A percentile compares a stretch with the other conserved stretches of the same genome.
Evolutionary conservation across 352 stramenopile species (phyloP).

Genomic region (Globisporangium takayamanum): DNA sequence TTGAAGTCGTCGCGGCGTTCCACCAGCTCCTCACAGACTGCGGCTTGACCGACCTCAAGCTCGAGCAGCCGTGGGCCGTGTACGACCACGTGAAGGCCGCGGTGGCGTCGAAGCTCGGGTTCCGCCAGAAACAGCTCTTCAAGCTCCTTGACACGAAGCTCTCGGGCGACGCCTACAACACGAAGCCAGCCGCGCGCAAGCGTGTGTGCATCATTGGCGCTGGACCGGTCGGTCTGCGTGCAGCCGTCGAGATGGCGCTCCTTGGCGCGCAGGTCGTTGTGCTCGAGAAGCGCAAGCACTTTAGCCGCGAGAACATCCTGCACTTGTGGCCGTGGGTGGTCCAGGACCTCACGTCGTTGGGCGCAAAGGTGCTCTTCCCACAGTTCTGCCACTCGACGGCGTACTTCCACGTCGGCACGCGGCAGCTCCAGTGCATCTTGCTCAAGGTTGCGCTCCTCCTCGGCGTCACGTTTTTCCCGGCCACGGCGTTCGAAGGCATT

Average conservation of each 20-base stretch:
- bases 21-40: slow-evolving; percentile 49
- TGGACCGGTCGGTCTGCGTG: slow-evolving; percentile 68
- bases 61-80: slow-evolving; percentile 45
- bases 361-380: slow-evolving; percentile 78
- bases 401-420: slow-evolving; percentile 82
- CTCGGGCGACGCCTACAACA: slow-evolving; percentile 41
- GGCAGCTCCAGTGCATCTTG: slow-evolving; percentile 79
- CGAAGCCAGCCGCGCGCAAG: slow-evolving; percentile 55
- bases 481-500: slow-evolving; percentile 56
- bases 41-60: slow-evolving; percentile 41
- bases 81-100: slow-evolving; percentile 63
- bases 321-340: slow-evolving; percentile 83
- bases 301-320: slow-evolving; percentile 81
- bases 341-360: slow-evolving; percentile 70
- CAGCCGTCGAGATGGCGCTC: slow-evolving; percentile 64
- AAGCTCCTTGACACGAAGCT: slow-evolving; percentile 60
- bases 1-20: slow-evolving; percentile 47
- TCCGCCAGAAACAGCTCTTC: slow-evolving; percentile 76
- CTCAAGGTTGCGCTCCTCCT: slow-evolving; percentile 76
- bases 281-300: slow-evolving; percentile 77
- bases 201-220: slow-evolving; percentile 69
- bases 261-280: slow-evolving; percentile 68
- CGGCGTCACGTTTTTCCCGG: slow-evolving; percentile 59
- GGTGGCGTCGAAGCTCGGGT: slow-evolving; percentile 51
- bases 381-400: slow-evolving; percentile 77